Conservation (phyloP, 2,329 filamentous ascomycete genomes). For the Apiospora pterosperma region DNA sequence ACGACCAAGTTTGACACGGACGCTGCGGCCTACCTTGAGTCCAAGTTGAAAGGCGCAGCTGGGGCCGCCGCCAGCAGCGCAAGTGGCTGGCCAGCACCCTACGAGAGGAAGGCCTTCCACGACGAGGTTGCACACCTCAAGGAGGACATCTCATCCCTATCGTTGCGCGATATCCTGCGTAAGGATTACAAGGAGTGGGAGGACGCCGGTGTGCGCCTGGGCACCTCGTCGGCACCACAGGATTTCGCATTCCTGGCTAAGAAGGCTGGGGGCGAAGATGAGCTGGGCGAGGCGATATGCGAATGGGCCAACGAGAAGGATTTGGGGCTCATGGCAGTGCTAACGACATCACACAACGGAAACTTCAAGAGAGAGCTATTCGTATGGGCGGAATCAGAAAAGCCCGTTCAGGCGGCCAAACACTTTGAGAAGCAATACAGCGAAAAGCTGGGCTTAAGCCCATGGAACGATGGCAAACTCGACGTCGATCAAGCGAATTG, state of each 20-base stretch:
- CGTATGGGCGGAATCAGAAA: conserved; percentile 56
- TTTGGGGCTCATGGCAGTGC: conserved; percentile 63
- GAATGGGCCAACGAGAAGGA: conserved; percentile 52
- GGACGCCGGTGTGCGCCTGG: conserved; percentile 52
- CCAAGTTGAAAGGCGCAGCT: conserved; percentile 27
- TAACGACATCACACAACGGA: conserved; percentile 62
- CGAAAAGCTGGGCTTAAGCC: conserved; percentile 52
- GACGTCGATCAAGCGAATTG: conserved; percentile 34
- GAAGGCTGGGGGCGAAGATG: conserved; percentile 44
- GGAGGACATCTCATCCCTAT: conserved; percentile 59
- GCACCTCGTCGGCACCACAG: conserved; percentile 65
- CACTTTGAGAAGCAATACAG: conserved; percentile 47
- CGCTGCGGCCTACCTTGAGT: conserved; percentile 58
- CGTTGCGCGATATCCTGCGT: conserved; percentile 64
- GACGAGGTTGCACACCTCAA: conserved; percentile 61
- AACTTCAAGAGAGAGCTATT: conserved; percentile 65
- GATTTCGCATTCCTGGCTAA: conserved; percentile 56
- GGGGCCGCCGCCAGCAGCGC: conserved; percentile 13
- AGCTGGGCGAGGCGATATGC: conserved; percentile 46
- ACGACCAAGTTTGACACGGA: conserved; percentile 58
- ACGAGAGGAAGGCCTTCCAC: conserved; percentile 55
- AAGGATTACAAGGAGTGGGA: conserved; percentile 86
- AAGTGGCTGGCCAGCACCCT: conserved; percentile 25
- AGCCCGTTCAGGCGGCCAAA: conserved; percentile 42
- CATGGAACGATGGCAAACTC: conserved; percentile 48